Conservation (phyloP, 202 grass and related monocot genomes). For the Panicum hallii region DNA sequence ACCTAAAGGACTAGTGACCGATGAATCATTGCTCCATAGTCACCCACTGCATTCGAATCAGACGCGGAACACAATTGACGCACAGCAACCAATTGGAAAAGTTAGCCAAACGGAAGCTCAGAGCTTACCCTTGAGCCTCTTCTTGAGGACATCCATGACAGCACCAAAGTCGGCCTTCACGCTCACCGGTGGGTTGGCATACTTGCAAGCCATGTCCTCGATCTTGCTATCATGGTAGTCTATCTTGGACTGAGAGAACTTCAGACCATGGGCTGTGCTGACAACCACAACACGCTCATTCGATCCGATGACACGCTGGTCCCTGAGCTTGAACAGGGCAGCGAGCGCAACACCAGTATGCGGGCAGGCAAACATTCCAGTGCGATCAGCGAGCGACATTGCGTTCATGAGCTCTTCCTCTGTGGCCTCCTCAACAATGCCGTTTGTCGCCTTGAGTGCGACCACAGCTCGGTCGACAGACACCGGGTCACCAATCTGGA, state of each 20-base stretch:
- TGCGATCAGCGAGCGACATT: slow-evolving; percentile 69
- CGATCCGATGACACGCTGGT: slow-evolving; percentile 56
- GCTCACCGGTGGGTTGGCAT: slow-evolving; percentile 70
- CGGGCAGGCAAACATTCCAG: slow-evolving; percentile 81
- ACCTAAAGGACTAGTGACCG: slow-evolving; percentile 6
- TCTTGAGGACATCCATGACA: slow-evolving; percentile 83
- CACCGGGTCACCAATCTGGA: slow-evolving; percentile 75
- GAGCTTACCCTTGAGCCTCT: slow-evolving; percentile 75
- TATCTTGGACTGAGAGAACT: slow-evolving; percentile 84
- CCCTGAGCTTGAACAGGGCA: slow-evolving; percentile 72
- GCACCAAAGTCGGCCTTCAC: slow-evolving; percentile 85
- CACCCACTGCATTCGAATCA: slow-evolving; percentile 36
- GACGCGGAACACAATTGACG: slow-evolving; percentile 20
- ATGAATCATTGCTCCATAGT: slow-evolving; percentile 25
- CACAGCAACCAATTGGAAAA: slow-evolving; percentile 11
- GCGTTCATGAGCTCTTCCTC: slow-evolving; percentile 79
- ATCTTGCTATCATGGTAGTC: slow-evolving; percentile 81
- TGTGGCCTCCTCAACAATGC: slow-evolving; percentile 64
- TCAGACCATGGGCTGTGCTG: slow-evolving; percentile 78
- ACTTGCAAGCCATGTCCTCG: slow-evolving; percentile 75
- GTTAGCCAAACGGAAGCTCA: slow-evolving; percentile 40
- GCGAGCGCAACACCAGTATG: slow-evolving; percentile 84
- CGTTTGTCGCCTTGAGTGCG: slow-evolving; percentile 58
- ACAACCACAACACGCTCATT: slow-evolving; percentile 82
- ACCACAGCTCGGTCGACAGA: slow-evolving; percentile 57